Evolutionary conservation across 495 filamentous ascomycete genomes (phyloP).

Genomic region (Physcia stellaris): DNA sequence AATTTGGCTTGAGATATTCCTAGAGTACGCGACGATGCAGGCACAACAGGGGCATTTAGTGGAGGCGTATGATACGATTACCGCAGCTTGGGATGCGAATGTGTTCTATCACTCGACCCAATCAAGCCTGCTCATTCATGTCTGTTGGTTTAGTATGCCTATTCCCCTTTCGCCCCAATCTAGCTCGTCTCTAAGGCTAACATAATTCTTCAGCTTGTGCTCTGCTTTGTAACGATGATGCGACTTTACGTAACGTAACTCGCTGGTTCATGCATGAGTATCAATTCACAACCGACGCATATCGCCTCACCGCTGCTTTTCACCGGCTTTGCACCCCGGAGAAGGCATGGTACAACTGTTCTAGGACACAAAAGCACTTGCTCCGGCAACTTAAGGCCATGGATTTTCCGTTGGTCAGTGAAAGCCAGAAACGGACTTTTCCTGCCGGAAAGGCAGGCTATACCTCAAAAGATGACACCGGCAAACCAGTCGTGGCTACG

Average conservation of each 20-base stretch:
- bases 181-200: neutral
- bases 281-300: conserved; percentile 72
- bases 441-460: conserved; percentile 35
- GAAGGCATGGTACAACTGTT: conserved; percentile 37
- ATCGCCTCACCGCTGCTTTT: conserved; percentile 62
- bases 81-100: conserved; percentile 57
- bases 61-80: conserved; percentile 64
- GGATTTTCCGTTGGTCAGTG: conserved; percentile 44
- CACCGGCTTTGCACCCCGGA: conserved; percentile 46
- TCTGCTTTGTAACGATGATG: conserved; percentile 63
- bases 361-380: conserved; percentile 70
- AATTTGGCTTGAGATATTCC: conserved; percentile 81
- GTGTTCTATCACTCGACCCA: conserved; percentile 60
- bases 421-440: conserved; percentile 19
- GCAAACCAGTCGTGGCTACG: conserved; percentile 29
- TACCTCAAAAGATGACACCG: conserved; percentile 34
- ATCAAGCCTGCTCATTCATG: conserved; percentile 57
- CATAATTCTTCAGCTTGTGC: conserved; percentile 49
- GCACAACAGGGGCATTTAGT: conserved; percentile 42
- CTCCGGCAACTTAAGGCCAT: conserved; percentile 82
- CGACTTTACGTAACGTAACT: conserved; percentile 48
- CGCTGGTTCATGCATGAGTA: conserved; percentile 82
- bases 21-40: conserved; percentile 65
- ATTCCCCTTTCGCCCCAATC: conserved; percentile 16
- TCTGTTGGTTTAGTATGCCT: conserved; percentile 61